A percentile compares a stretch with the other conserved stretches of the same genome.
These are phyloP conservation scores for Globisporangium orthogonon DNA, from an alignment of 352 stramenopile species.

Conservation along the genomic window DNA sequence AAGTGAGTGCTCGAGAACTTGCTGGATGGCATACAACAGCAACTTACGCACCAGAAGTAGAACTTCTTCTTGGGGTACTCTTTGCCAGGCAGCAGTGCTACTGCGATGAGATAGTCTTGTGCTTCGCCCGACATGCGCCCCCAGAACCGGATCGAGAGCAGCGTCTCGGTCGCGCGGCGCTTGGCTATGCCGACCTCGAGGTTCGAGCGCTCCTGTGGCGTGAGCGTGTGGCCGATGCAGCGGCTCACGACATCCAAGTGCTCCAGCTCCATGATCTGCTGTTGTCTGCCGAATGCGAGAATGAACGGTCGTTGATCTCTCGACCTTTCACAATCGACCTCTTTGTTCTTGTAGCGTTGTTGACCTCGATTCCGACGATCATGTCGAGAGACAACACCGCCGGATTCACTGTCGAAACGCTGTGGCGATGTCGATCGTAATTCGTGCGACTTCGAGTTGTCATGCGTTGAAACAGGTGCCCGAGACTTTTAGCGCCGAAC, in stretches of 20 bases:
- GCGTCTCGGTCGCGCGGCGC: slow-evolving; percentile 50
- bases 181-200: slow-evolving; percentile 71
- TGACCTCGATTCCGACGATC: too few species aligned
- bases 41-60: slow-evolving; percentile 61
- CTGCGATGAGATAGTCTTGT: slow-evolving; percentile 64
- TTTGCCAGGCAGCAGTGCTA: slow-evolving; percentile 46
- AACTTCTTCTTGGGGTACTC: slow-evolving; percentile 82
- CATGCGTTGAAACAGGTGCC: too few species aligned
- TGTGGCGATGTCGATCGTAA: too few species aligned
- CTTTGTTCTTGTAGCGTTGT: too few species aligned
- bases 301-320: neutral
- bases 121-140: slow-evolving; percentile 50
- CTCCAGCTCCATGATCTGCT: slow-evolving; percentile 56
- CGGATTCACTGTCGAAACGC: too few species aligned
- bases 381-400: too few species aligned
- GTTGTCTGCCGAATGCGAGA: too few species aligned
- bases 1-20: neutral
- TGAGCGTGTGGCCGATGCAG: slow-evolving; percentile 62
- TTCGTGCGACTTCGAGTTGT: too few species aligned
- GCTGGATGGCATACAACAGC: neutral
- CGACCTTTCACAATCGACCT: too few species aligned
- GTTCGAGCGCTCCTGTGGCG: slow-evolving; percentile 68
- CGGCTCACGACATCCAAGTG: slow-evolving; percentile 67
- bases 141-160: slow-evolving; percentile 70
- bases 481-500: too few species aligned